Evolutionary conservation across 805 yeast species (phyloP).

Genomic region (Metschnikowia noctiluminum): DNA sequence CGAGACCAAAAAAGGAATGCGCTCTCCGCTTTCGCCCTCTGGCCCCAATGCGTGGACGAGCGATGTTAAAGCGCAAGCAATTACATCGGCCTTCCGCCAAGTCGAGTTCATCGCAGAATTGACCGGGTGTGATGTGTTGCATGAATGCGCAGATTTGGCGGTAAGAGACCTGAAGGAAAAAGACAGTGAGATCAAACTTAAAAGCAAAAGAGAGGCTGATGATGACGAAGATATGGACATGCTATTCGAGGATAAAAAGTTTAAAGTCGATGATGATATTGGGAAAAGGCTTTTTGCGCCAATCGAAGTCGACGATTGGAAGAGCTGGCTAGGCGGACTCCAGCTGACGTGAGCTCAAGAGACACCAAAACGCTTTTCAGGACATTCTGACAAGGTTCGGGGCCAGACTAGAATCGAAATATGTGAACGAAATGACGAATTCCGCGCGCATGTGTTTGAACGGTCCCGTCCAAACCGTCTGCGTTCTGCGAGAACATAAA

Average conservation of each 20-base stretch:
- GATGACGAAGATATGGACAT: conserved; percentile 33
- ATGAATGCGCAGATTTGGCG: conserved; percentile 18
- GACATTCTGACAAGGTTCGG: background rate
- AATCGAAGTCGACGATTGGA: conserved; percentile 37
- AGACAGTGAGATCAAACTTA: background rate
- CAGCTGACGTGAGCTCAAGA: conserved; percentile 2
- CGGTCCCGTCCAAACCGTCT: too few relatives aligned
- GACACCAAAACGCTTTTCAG: too few relatives aligned
- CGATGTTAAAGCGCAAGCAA: conserved; percentile 43
- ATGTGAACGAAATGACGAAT: too few relatives aligned
- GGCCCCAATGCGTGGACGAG: conserved; percentile 38
- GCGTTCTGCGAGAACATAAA: too few relatives aligned
- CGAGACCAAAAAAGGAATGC: conserved; percentile 12
- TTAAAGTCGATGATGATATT: conserved; percentile 23
- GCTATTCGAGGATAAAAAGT: conserved; percentile 36
- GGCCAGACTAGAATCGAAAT: background rate
- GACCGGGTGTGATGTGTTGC: conserved; percentile 21
- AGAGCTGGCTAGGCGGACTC: conserved; percentile 16
- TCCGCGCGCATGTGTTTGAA: too few relatives aligned
- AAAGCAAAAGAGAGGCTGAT: conserved; percentile 22
- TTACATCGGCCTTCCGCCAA: conserved; percentile 45
- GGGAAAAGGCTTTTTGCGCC: conserved; percentile 25
- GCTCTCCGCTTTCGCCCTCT: conserved; percentile 40
- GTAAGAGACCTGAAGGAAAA: conserved; percentile 21
- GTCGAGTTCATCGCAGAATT: conserved; percentile 37